Base-by-base conservation (phyloP, 306 rosid genomes). In the Chamaecrista fasciculata region DNA sequence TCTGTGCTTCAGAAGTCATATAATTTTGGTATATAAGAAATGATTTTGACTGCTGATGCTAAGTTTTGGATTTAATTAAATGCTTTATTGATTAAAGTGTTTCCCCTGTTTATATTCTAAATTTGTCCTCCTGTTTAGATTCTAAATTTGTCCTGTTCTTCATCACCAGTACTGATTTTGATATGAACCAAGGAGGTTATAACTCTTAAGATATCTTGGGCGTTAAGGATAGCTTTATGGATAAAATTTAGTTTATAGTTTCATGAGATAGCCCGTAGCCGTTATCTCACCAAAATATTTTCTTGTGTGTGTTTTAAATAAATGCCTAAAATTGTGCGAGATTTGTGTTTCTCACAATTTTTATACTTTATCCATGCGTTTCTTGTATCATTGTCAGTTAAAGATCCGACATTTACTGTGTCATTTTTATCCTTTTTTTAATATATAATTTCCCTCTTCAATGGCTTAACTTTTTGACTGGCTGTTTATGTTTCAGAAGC, bases 401-500 rank as follows among this genome's bases (percentile, higher is more conserved):
- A 44, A 49, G 42, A 5, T 33, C 50, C 49, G 24, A 12, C 67
- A 57, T 46, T 48, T 57, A 10, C 16, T 62, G 46, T 50, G 18
- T 26, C 48, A 23, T 14, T 0, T 16, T 20, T 49, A 3, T 25
- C 33, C 7, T 28, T 16, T 49, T 49, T 51, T 21, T 25, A 36
- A 24, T 57, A 65, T 21, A 66, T 53, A 25, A 28, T 12, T 48
- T 73, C 19, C 46, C 24, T 3, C 42, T 28, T 20, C 19, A 62
- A 26, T 66, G 11, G 9, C 15, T 25, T 14, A 39, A 8, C 1
- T 20, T 67, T 69, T 16, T 8, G 18, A 3, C n/a, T 70, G 62
- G 28, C 12, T 66, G 28, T 63, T 76, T 66, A 29, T 52, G 39
- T 46, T 73, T 59, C 88, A 91, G 95, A 84, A 49, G 95, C 97